Base-by-base conservation (phyloP, 257 asterid species). In the Solanum pennellii region DNA sequence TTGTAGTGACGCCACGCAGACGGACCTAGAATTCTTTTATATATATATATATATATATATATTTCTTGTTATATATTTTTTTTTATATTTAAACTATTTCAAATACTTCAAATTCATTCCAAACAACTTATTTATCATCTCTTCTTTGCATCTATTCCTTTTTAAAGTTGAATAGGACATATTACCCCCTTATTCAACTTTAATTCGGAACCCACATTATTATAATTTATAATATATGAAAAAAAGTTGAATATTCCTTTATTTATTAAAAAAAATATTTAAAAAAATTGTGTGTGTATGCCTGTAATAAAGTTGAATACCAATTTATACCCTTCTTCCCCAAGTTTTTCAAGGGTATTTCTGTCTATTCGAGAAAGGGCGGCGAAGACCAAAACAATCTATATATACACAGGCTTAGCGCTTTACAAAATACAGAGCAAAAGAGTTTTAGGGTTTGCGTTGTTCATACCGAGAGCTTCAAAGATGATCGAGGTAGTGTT, bases 401-500 rank as follows among this genome's bases (percentile, higher is more conserved):
- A 44, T 25, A 44, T 77, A 52, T 21, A 39, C 1, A 18, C 3
- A 23, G 35, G 56, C 59, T 75, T 75, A 12, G 56, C 31, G 21
- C 35, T 41, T 12, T 0, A 12, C 59, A 6, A 9, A 39, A 39
- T 27, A 68, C 10, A 75, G 29, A 68, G 20, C 9, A 14, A 69
- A 71, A 71, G 9, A 9, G 13, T 33, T 33, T 23, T 72, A 65
- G 84, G 86, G 76, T 84, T 84, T 65, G 87, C n/a, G 0, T 79
- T 77, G 14, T 14, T 42, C 1, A 7, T 37, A 84, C 9, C 23
- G 16, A 18, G 13, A 66, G 23, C 14, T 42, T 29, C 75, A 16
- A 65, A 39, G 87, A 84, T 84, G 87, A 84, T 84, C 16, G 87
- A 84, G 29, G 87, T 84, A 1, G 82, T 84, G 21, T 71, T 84